These are phyloP conservation scores for Abortiporus biennis DNA, from an alignment of 1,284 basidiomycete genomes.

Conservation along the genomic window DNA sequence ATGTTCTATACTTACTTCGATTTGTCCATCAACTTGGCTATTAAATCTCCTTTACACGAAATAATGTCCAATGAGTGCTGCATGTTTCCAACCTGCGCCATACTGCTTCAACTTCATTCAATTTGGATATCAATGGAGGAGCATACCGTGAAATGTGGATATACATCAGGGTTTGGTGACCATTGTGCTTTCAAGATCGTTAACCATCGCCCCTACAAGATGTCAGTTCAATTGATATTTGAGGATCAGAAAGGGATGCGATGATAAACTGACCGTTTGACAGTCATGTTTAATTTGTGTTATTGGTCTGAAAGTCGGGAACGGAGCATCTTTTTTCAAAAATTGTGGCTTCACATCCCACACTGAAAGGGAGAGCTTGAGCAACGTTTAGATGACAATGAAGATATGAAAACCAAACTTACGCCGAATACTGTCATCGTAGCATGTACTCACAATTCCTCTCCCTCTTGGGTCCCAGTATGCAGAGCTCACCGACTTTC, in stretches of 20 bases:
- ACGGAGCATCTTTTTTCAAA: conserved; percentile 38
- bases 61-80: conserved; percentile 68
- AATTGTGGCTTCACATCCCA: conserved; percentile 57
- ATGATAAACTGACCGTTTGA: conserved; percentile 54
- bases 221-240: neutral
- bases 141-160: conserved; percentile 74
- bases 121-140: neutral
- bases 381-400: neutral
- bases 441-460: conserved; percentile 72
- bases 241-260: neutral
- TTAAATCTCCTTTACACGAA: no score
- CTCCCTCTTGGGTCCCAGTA: conserved; percentile 78
- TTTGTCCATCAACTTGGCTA: conserved; percentile 52
- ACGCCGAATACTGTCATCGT: conserved; percentile 71
- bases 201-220: conserved; percentile 65
- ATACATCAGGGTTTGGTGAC: conserved; percentile 68
- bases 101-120: neutral
- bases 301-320: conserved; percentile 59
- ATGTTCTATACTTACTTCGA: conserved; percentile 34
- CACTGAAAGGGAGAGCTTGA: conserved; percentile 35
- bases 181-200: conserved; percentile 71
- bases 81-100: conserved; percentile 68
- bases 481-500: conserved; percentile 72
- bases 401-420: conserved; percentile 28
- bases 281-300: conserved; percentile 61